Base-by-base conservation (phyloP, 2,329 filamentous ascomycete species). In the Cadophora luteo-olivacea region DNA sequence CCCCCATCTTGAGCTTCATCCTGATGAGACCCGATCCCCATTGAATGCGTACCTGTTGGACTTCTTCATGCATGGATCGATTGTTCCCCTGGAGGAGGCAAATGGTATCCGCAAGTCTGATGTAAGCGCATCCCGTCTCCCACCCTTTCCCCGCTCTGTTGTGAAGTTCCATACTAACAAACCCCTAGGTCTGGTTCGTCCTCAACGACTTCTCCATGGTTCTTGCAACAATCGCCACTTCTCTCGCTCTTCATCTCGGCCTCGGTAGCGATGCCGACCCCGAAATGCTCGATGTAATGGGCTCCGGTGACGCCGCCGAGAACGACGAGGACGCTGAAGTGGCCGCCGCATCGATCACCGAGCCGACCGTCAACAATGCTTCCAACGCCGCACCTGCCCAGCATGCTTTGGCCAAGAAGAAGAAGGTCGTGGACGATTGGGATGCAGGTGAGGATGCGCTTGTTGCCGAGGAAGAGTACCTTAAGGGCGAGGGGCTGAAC, bases 61-160 rank as follows among this genome's bases (percentile, higher is more conserved):
- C 77, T 95, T 94, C 79, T 94, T 87, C 83, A 91, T 88, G 78
- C 89, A 94, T 73, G 91, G 91, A 3, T 87, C 90, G 74, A 77
- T 89, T 25, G 76, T 82, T 1, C 85, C 87, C 0, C 80, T 94
- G 2, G 85, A 86, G 14, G 80, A 78, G 0, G 90, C 88, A 36
- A 94, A 95, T 75, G 83, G 85, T 2, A 89, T 95, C 75, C 87
- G 86, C 55, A 80, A 81, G 1, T 86, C 87, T 4, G 90, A 93
- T 58, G 75, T 75, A 71, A 72, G 72, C 19, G 69, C 16, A 51
- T 36, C 14, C 38, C 54, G 49, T 48, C 2, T 51, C 24, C 8
- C 2, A 45, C 24, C 8, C 25, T 19, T 48, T 16, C 3, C 41
- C 24, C 48, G n/a, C 11, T 63, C 19, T 64, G 22, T 24, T 48